phyloP scores from a whole-genome alignment of 345 rosid genomes.

The Rubroshorea leprosula region DNA sequence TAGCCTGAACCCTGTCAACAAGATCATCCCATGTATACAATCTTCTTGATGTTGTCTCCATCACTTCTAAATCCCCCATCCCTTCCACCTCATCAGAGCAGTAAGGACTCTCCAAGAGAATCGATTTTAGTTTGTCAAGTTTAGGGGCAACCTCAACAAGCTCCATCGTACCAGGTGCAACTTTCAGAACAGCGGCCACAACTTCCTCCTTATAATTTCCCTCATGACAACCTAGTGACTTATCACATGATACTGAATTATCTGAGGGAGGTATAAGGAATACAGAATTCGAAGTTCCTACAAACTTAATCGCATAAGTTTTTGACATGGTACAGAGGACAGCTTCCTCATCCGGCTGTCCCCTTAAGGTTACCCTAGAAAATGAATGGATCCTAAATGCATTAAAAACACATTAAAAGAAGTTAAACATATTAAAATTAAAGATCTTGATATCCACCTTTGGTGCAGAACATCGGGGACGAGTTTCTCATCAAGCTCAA shows the following conservation, averaged over 20 bases:
- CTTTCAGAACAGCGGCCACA: conserved; percentile 46
- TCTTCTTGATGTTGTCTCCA: conserved; percentile 19
- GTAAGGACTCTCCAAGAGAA: conserved; percentile 56
- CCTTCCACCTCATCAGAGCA: conserved; percentile 32
- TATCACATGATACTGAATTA: conserved; percentile 15
- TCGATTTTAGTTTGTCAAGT: conserved; percentile 64
- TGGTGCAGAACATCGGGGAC: conserved; percentile 57
- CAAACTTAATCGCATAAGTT: conserved; percentile 76
- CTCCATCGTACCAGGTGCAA: conserved; percentile 72
- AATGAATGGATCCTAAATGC: not conserved
- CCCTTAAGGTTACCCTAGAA: conserved; percentile 67
- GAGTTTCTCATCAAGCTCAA: conserved; percentile 67
- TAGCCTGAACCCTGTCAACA: conserved; percentile 67
- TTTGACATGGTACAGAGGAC: conserved; percentile 85
- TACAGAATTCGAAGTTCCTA: conserved; percentile 74
- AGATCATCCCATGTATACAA: conserved; percentile 68
- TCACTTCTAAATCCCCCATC: conserved; percentile 32
- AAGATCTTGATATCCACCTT: conserved; percentile 30
- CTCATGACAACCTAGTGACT: conserved; percentile 24
- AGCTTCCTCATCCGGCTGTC: conserved; percentile 80
- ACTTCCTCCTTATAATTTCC: conserved; percentile 16
- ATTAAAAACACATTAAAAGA: not conserved
- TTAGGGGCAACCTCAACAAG: conserved; percentile 82
- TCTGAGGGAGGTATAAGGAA: conserved; percentile 65
- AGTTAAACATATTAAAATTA: not conserved